These are phyloP conservation scores for Blastobotrys malaysiensis DNA, from an alignment of 1,139 yeast species.

Conservation along the genomic window DNA sequence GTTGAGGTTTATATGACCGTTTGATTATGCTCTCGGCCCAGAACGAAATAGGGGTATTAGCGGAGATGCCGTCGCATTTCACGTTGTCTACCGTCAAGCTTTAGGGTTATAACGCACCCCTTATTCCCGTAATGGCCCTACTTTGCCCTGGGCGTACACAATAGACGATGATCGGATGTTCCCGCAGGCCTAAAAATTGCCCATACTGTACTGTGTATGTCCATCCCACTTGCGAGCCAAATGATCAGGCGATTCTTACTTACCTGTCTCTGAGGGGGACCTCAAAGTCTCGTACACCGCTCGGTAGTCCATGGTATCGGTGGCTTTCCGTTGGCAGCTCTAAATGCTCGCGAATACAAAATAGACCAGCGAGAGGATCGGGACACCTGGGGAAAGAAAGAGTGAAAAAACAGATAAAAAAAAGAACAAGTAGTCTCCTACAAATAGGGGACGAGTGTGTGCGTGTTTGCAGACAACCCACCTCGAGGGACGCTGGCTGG, in stretches of 20 bases:
- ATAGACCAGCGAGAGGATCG: neutral
- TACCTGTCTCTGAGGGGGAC: conserved; percentile 23
- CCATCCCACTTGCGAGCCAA: neutral
- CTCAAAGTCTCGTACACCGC: conserved; percentile 24
- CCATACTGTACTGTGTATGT: no score
- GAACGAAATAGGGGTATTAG: no score
- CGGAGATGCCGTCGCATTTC: no score
- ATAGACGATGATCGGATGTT: neutral
- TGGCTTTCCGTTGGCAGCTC: neutral
- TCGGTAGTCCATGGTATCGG: conserved; percentile 20
- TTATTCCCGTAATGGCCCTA: no score
- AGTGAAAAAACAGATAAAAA: neutral
- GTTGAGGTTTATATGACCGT: no score
- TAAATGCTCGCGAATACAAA: neutral
- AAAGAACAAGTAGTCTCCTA: neutral
- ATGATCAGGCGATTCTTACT: conserved; percentile 6
- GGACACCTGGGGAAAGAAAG: neutral
- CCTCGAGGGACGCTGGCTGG: neutral
- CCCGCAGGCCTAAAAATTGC: neutral
- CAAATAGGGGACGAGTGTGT: neutral
- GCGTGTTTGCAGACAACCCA: neutral
- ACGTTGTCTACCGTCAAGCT: no score
- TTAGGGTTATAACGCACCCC: neutral
- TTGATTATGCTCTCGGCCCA: no score
- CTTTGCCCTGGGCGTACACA: no score